Evolutionary conservation across 2,329 filamentous ascomycete species (phyloP).

Genomic region (Fonsecaea pugnacius): DNA sequence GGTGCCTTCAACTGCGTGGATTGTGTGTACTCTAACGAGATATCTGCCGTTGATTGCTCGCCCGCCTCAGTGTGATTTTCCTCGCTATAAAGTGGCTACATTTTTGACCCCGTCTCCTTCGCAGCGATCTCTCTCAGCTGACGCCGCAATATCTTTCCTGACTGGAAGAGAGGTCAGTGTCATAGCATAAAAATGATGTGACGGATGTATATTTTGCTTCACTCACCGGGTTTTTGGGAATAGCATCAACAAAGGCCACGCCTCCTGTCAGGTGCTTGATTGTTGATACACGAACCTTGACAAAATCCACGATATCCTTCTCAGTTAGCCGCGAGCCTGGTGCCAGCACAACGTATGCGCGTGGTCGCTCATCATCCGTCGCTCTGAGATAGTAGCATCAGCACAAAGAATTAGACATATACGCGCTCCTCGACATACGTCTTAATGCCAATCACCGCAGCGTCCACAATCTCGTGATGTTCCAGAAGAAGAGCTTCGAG

Average conservation of each 20-base stretch:
- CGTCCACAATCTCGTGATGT: constrained; percentile 52
- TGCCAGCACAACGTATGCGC: constrained; percentile 42
- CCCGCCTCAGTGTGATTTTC: not conserved
- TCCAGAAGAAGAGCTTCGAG: constrained; percentile 52
- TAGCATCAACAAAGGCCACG: constrained; percentile 51
- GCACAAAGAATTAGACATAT: not conserved
- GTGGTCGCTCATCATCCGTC: constrained; percentile 40
- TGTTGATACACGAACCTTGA: constrained; percentile 49
- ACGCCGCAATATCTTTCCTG: constrained; percentile 53
- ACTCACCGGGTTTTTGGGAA: constrained; percentile 49
- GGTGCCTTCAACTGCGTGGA: not conserved
- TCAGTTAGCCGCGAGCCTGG: constrained; percentile 42
- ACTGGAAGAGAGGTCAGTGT: constrained; percentile 32
- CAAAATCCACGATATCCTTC: constrained; percentile 48
- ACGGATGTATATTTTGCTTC: not conserved
- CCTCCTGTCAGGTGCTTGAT: constrained; percentile 54
- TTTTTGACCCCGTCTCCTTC: constrained; percentile 19
- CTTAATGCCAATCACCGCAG: constrained; percentile 53
- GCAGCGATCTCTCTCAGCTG: constrained; percentile 29
- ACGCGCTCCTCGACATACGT: constrained; percentile 35
- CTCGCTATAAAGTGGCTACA: constrained; percentile 6
- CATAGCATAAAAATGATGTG: not conserved
- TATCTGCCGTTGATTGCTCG: not conserved
- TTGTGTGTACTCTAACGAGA: not conserved
- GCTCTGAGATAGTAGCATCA: constrained; percentile 2